phyloP scores from a whole-genome alignment of 2,329 filamentous ascomycete genomes.

The Xylariaceae sp. region DNA sequence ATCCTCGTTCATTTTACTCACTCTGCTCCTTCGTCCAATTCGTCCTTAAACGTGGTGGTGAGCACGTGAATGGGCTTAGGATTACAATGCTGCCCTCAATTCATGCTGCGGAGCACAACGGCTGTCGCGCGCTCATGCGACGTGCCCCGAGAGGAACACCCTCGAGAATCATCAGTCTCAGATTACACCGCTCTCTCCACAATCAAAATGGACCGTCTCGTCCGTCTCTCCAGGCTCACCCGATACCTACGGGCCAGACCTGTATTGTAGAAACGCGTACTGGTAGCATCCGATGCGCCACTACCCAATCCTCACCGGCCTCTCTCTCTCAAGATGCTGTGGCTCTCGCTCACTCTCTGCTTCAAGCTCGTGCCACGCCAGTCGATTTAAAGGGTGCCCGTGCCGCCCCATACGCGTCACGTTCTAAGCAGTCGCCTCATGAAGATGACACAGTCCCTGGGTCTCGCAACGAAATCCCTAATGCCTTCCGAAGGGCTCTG shows the following conservation, averaged over 20 bases:
- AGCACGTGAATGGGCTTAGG: too few species aligned
- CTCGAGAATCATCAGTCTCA: conserved; percentile 23
- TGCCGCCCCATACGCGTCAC: too few species aligned
- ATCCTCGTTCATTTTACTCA: too few species aligned
- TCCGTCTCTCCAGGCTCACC: not conserved
- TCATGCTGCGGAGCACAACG: conserved; percentile 14
- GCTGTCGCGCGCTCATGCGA: conserved; percentile 21
- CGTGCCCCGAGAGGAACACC: conserved; percentile 23
- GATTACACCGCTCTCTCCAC: conserved; percentile 20
- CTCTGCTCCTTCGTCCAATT: too few species aligned
- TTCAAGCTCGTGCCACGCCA: not conserved
- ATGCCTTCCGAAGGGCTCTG: conserved; percentile 6
- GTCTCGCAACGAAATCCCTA: too few species aligned
- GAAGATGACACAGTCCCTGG: too few species aligned
- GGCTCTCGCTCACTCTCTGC: conserved; percentile 12
- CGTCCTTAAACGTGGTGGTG: too few species aligned
- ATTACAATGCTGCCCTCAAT: too few species aligned
- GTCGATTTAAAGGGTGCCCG: too few species aligned
- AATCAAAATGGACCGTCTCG: not conserved
- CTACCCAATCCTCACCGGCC: not conserved
- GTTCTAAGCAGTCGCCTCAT: too few species aligned
- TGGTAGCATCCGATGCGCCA: conserved; percentile 6
- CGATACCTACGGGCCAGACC: not conserved
- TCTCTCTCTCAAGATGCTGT: conserved; percentile 10
- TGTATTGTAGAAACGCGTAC: not conserved